Conservation (phyloP, 2,329 filamentous ascomycete genomes). For the Anthostomella pinea region DNA sequence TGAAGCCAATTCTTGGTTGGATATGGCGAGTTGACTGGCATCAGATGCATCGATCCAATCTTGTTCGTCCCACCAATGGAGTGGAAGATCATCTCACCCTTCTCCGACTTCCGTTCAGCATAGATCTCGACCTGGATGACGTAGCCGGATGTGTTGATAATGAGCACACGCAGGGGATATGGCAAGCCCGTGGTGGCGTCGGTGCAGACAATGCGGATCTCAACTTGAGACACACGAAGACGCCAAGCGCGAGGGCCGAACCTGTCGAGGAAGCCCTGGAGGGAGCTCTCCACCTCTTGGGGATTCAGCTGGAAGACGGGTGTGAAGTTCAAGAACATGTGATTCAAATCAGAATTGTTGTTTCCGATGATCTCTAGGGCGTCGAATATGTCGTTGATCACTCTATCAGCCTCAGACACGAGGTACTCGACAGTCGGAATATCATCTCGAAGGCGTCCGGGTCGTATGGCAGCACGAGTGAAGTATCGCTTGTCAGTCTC, state of each 20-base stretch:
- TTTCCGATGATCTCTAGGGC: conserved; percentile 98
- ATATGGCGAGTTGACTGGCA: conserved; percentile 88
- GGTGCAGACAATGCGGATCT: conserved; percentile 98
- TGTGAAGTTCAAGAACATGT: conserved; percentile 99
- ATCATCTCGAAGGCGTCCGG: conserved; percentile 91
- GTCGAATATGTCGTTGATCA: conserved; percentile 97
- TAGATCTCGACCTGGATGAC: conserved; percentile 98
- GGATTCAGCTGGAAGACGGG: conserved; percentile 92
- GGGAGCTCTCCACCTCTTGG: conserved; percentile 83
- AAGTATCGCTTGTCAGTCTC: conserved; percentile 99
- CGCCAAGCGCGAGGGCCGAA: conserved; percentile 95
- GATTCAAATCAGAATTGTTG: conserved; percentile 98
- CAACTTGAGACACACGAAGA: conserved; percentile 91
- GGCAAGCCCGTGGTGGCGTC: conserved; percentile 79
- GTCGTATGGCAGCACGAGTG: conserved; percentile 90
- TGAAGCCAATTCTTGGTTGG: conserved; percentile 98
- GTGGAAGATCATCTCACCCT: conserved; percentile 98
- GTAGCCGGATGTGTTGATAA: conserved; percentile 97
- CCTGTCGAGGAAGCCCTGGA: conserved; percentile 92
- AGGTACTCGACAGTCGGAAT: conserved; percentile 98
- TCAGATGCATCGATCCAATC: conserved; percentile 91
- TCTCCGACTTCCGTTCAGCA: conserved; percentile 95
- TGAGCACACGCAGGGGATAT: conserved; percentile 90
- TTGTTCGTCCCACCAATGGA: conserved; percentile 94
- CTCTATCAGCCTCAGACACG: conserved; percentile 91